Evolutionary conservation across 2,329 filamentous ascomycete species (phyloP).

Genomic region (Lizonia empirigonia): DNA sequence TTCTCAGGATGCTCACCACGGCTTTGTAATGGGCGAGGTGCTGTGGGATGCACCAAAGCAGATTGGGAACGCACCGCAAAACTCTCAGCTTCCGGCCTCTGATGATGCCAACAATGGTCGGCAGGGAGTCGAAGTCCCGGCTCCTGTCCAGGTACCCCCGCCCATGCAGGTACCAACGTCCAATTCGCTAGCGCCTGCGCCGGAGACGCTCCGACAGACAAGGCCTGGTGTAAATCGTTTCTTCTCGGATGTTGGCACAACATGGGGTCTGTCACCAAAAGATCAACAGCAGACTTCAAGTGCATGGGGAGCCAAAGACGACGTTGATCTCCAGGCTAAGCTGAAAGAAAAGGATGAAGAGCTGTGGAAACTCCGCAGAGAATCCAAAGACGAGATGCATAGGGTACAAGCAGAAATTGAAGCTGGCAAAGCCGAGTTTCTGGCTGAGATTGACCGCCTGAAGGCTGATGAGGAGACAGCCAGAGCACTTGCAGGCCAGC

Average conservation of each 20-base stretch:
- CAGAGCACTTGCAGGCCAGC: constrained; percentile 23
- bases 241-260: constrained; percentile 14
- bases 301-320: constrained; percentile 7
- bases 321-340: constrained; percentile 25
- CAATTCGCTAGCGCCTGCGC: background rate
- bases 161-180: constrained; percentile 1
- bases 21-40: constrained; percentile 33
- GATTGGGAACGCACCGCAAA: constrained; percentile 23
- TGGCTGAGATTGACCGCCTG: constrained; percentile 23
- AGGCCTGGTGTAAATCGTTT: constrained; percentile 6
- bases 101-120: constrained; percentile 21
- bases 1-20: constrained; percentile 22
- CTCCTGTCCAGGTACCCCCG: background rate
- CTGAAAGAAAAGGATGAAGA: constrained; percentile 40
- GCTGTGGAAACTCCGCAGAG: constrained; percentile 28
- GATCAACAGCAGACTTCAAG: background rate
- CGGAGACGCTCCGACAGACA: constrained; percentile 5
- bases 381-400: constrained; percentile 29
- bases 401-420: constrained; percentile 23
- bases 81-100: constrained; percentile 21
- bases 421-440: constrained; percentile 20
- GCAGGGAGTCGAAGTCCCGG: background rate
- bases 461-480: constrained; percentile 24
- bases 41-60: constrained; percentile 24
- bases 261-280: constrained; percentile 9